Evolutionary conservation across 768 basidiomycete genomes (phyloP).

Genomic region (Mycena rebaudengoi): DNA sequence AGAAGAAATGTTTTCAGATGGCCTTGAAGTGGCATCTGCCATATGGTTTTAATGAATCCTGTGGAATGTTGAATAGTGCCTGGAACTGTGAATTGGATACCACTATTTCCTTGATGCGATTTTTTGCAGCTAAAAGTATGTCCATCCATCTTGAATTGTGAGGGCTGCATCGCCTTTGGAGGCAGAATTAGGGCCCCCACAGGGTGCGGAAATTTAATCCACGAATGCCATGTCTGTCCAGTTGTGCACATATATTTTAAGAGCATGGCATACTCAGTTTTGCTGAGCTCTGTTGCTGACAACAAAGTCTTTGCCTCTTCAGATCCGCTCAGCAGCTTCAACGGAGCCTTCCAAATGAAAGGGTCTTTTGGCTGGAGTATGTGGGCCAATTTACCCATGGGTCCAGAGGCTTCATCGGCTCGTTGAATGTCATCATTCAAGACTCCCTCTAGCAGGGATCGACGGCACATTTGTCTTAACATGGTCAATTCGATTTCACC

Average conservation of each 20-base stretch:
- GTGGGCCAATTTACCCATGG: neutral
- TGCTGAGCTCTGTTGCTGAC: neutral
- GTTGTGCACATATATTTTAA: neutral
- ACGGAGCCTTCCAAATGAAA: neutral
- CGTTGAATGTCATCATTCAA: neutral
- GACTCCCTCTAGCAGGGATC: neutral
- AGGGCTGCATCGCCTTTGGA: neutral
- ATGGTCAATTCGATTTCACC: conserved; percentile 7
- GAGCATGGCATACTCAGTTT: neutral
- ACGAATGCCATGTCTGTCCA: neutral
- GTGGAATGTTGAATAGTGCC: neutral
- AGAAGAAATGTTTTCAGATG: neutral
- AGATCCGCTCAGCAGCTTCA: neutral
- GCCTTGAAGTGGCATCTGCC: conserved; percentile 1
- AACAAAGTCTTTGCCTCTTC: neutral
- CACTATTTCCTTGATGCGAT: neutral
- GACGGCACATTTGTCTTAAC: neutral
- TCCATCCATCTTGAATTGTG: neutral
- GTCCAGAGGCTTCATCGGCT: neutral
- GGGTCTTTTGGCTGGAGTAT: neutral
- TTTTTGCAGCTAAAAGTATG: neutral
- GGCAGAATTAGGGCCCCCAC: neutral
- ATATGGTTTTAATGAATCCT: neutral
- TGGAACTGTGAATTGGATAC: neutral
- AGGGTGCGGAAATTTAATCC: neutral